Percentiles rank a stretch among this genome's conserved stretches.
Conservation (phyloP, 2,329 filamentous ascomycete species). For the Pseudogymnoascus sp. region DNA sequence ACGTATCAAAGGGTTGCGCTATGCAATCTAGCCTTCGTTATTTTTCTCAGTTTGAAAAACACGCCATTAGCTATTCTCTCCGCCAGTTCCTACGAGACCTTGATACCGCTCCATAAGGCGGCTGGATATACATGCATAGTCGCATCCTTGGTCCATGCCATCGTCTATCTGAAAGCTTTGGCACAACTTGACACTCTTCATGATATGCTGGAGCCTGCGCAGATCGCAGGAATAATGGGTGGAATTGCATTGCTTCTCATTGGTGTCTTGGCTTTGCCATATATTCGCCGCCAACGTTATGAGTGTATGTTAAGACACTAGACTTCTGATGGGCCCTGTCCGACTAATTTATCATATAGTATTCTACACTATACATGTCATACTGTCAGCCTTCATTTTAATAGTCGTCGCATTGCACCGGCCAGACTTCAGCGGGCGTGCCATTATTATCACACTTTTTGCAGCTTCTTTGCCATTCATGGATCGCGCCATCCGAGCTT, state of each 20-base stretch:
- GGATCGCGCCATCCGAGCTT: slow-evolving; percentile 43
- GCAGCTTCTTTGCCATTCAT: slow-evolving; percentile 41
- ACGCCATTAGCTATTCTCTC: slow-evolving; percentile 48
- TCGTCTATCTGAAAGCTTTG: slow-evolving; percentile 34
- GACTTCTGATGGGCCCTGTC: neutral
- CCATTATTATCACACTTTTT: slow-evolving; percentile 36
- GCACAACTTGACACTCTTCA: slow-evolving; percentile 19
- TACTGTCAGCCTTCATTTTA: slow-evolving; percentile 41
- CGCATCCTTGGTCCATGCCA: slow-evolving; percentile 39
- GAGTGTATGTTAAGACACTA: slow-evolving; percentile 27
- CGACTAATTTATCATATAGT: slow-evolving; percentile 17
- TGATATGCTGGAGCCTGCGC: slow-evolving; percentile 30
- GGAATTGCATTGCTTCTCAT: slow-evolving; percentile 39
- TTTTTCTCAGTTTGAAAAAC: slow-evolving; percentile 50
- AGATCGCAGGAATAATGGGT: slow-evolving; percentile 43
- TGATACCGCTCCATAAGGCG: slow-evolving; percentile 50
- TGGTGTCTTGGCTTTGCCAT: slow-evolving; percentile 34
- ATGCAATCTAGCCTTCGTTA: slow-evolving; percentile 42
- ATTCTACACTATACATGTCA: slow-evolving; percentile 47
- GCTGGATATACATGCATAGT: slow-evolving; percentile 43
- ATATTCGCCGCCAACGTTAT: slow-evolving; percentile 39
- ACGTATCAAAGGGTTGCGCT: slow-evolving; percentile 35
- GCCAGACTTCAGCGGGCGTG: slow-evolving; percentile 34
- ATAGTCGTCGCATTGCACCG: slow-evolving; percentile 45
- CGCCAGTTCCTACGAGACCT: slow-evolving; percentile 48